These are phyloP conservation scores for Fragaria vesca DNA, from an alignment of 306 rosid genomes.

Conservation along the genomic window DNA sequence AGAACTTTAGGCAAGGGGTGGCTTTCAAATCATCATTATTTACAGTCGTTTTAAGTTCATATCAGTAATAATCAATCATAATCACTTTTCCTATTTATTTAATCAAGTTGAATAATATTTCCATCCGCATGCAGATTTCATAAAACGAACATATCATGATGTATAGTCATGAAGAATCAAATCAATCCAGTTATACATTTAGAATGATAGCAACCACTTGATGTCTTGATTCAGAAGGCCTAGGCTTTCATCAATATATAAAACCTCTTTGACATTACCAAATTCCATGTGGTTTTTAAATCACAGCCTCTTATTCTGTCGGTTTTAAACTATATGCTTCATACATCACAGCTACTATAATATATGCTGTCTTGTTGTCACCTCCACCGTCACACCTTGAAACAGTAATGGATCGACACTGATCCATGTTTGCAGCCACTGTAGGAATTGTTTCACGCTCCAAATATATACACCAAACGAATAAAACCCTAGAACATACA, in stretches of 20 bases:
- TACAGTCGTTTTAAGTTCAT: background rate
- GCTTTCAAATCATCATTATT: background rate
- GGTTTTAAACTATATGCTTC: background rate
- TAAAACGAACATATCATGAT: background rate
- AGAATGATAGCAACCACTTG: background rate
- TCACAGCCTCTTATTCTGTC: background rate
- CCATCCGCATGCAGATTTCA: background rate
- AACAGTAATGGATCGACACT: background rate
- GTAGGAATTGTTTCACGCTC: background rate
- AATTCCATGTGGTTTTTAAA: background rate
- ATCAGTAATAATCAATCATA: background rate
- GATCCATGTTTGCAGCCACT: conserved; percentile 7
- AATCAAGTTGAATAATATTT: background rate
- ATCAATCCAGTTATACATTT: background rate
- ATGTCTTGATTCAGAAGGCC: background rate
- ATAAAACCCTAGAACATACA: background rate
- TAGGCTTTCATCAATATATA: background rate
- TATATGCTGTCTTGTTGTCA: background rate
- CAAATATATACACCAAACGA: background rate
- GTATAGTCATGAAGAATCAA: background rate
- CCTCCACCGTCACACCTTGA: background rate
- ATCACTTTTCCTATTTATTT: background rate
- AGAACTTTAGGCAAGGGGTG: no score
- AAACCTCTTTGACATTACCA: background rate
- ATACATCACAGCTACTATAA: background rate